Conservation (phyloP, 345 rosid genomes). For the Acer campestre region DNA sequence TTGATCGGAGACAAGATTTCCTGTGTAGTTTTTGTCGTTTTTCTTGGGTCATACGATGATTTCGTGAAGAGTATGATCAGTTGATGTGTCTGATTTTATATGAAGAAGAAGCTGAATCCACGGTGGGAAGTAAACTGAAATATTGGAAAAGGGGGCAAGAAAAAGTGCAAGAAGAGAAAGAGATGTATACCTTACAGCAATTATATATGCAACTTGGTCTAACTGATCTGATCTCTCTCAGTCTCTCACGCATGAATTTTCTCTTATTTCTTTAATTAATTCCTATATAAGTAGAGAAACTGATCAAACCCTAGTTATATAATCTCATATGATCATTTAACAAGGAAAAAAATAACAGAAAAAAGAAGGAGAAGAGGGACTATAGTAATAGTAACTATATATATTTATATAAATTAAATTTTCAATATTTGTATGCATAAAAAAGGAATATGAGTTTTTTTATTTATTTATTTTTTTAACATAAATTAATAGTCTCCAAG, state of each 20-base stretch:
- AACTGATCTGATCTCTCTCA: no score
- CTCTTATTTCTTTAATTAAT: background rate
- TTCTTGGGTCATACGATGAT: background rate
- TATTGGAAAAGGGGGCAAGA: background rate
- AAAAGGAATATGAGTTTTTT: background rate
- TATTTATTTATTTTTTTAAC: no score
- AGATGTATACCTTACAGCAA: background rate
- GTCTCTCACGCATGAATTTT: background rate
- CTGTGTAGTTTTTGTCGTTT: background rate
- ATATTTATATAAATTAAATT: no score
- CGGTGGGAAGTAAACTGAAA: background rate
- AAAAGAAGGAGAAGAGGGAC: background rate
- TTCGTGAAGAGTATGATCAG: constrained; percentile 2
- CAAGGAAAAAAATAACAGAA: background rate
- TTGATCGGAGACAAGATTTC: background rate
- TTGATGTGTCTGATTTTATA: background rate
- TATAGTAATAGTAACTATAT: background rate
- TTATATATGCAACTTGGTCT: no score
- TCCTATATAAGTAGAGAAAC: background rate
- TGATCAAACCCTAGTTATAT: background rate
- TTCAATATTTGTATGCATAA: background rate
- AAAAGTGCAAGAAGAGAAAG: background rate
- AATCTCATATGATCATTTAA: background rate
- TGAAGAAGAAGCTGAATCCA: constrained; percentile 1
- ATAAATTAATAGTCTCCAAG: background rate